These are phyloP conservation scores for Aureobasidium pullulans DNA, from an alignment of 2,329 filamentous ascomycete genomes.

Conservation along the genomic window DNA sequence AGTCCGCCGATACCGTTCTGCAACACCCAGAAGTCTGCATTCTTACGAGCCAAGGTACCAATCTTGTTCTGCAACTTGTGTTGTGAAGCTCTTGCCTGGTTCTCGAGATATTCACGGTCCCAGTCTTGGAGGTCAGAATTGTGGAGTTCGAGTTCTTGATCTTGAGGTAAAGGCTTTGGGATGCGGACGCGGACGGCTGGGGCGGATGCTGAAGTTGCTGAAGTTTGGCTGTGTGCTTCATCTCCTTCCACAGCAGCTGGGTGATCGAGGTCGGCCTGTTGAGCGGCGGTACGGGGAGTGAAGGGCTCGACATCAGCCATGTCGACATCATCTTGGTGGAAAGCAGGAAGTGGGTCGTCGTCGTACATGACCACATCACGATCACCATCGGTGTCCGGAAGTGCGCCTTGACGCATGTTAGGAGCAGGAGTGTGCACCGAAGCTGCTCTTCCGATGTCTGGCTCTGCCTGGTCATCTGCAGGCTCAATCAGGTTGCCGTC, in stretches of 20 bases:
- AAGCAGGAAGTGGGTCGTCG: not conserved
- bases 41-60: constrained; percentile 49
- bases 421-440: not conserved
- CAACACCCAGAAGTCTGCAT: constrained; percentile 55
- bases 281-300: not conserved
- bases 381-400: constrained; percentile 3
- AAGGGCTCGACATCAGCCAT: constrained; percentile 5
- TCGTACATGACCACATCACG: constrained; percentile 10
- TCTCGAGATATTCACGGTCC: constrained; percentile 31
- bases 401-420: not conserved
- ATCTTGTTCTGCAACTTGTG: constrained; percentile 28
- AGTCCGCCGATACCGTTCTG: constrained; percentile 49
- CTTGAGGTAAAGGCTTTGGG: constrained; percentile 38
- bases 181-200: constrained; percentile 33
- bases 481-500: constrained; percentile 51
- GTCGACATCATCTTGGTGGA: not conserved
- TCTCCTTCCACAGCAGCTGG: constrained; percentile 14
- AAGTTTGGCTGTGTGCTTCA: constrained; percentile 24
- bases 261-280: not conserved
- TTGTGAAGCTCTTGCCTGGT: not conserved
- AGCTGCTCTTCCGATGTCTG: not conserved
- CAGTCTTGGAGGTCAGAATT: constrained; percentile 51
- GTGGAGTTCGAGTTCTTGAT: constrained; percentile 44
- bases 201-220: constrained; percentile 32
- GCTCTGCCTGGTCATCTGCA: not conserved